A percentile compares a stretch with the other conserved stretches of the same genome.
Conservation (phyloP, 306 rosid species). For the Sicyos baderoa region DNA sequence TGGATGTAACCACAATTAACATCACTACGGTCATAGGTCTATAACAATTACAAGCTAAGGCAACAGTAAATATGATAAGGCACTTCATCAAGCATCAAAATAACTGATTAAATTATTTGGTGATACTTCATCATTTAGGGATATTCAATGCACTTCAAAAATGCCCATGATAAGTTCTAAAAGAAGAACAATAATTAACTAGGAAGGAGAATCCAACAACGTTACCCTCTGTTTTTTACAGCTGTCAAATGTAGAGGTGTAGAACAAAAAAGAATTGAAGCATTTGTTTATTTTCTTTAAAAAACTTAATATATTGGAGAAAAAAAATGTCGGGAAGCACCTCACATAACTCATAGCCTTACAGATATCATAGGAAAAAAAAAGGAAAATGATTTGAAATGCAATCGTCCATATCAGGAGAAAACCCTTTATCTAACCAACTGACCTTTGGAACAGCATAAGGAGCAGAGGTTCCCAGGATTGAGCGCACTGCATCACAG, state of each 20-base stretch:
- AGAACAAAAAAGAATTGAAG: slow-evolving; percentile 1
- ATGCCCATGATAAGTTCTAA: not conserved
- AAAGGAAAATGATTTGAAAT: not conserved
- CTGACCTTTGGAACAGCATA: slow-evolving; percentile 90
- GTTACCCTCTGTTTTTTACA: not conserved
- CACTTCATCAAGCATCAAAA: not conserved
- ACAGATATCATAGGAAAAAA: not conserved
- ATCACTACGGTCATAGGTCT: not conserved
- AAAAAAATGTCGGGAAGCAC: not conserved
- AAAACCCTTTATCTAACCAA: slow-evolving; percentile 5
- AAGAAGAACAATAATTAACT: slow-evolving; percentile 11
- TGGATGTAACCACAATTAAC: too few relatives aligned
- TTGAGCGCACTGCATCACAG: slow-evolving; percentile 60
- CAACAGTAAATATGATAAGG: not conserved
- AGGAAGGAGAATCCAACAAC: not conserved
- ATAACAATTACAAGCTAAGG: not conserved
- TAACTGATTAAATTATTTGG: not conserved
- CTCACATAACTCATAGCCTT: slow-evolving; percentile 6
- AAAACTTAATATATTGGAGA: not conserved
- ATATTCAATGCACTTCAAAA: not conserved
- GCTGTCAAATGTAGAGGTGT: not conserved
- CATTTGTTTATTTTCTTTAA: not conserved
- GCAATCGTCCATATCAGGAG: not conserved
- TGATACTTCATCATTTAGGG: not conserved
- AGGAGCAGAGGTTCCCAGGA: slow-evolving; percentile 70